phyloP scores from a whole-genome alignment of 2,329 filamentous ascomycete species.

The Trichoderma arundinaceum region DNA sequence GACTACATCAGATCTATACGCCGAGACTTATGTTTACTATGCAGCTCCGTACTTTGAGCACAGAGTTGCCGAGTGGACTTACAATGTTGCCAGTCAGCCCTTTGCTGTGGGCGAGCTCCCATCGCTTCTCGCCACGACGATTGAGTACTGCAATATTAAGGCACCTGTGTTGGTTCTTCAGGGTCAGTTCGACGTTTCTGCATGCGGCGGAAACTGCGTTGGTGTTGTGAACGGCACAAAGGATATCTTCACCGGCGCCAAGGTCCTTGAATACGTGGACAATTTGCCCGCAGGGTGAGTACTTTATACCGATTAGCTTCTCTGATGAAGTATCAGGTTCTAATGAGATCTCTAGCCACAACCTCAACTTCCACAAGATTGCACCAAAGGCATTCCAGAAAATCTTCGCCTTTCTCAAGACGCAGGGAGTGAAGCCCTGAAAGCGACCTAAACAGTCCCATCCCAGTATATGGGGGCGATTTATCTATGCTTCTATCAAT shows the following conservation, averaged over 20 bases:
- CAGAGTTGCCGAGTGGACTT: slow-evolving; percentile 13
- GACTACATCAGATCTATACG: slow-evolving; percentile 5
- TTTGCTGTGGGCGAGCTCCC: slow-evolving; percentile 21
- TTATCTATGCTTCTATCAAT: background rate
- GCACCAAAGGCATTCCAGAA: slow-evolving; percentile 19
- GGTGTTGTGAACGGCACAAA: slow-evolving; percentile 21
- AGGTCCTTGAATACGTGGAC: slow-evolving; percentile 15
- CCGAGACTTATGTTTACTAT: slow-evolving; percentile 18
- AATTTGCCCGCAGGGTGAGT: slow-evolving; percentile 23
- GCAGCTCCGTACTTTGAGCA: slow-evolving; percentile 18
- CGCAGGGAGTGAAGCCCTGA: slow-evolving; percentile 6
- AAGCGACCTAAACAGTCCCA: background rate
- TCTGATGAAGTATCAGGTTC: background rate
- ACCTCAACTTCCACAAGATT: slow-evolving; percentile 21
- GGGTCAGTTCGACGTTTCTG: slow-evolving; percentile 21
- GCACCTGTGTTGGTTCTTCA: slow-evolving; percentile 15
- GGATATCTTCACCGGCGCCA: background rate
- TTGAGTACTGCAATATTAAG: background rate
- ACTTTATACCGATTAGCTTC: rapidly evolving
- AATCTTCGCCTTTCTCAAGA: slow-evolving; percentile 15
- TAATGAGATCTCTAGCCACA: slow-evolving; percentile 1
- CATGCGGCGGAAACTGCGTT: slow-evolving; percentile 20
- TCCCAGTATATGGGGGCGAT: background rate
- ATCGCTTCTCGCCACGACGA: slow-evolving; percentile 8
- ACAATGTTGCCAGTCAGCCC: slow-evolving; percentile 9